These are phyloP conservation scores for Phytopythium vexans DNA, from an alignment of 352 stramenopile species.

Conservation along the genomic window DNA sequence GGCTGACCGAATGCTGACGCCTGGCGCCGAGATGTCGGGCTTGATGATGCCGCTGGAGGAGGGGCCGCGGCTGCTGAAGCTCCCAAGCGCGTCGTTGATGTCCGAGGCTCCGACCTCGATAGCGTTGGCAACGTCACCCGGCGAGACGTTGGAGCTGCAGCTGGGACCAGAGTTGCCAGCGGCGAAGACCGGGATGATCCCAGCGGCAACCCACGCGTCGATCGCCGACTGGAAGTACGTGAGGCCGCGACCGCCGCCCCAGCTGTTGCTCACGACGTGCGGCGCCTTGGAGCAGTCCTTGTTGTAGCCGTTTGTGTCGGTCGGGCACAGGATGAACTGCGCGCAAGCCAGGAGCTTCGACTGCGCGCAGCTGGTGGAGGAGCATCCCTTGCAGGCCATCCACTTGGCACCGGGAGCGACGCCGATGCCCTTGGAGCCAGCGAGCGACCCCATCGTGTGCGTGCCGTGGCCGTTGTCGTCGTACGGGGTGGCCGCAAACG, in stretches of 20 bases:
- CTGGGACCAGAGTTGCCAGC: slow-evolving; percentile 36
- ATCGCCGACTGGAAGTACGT: slow-evolving; percentile 30
- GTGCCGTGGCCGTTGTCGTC: slow-evolving; percentile 49
- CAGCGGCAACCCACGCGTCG: slow-evolving; percentile 40
- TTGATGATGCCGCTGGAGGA: slow-evolving; percentile 31
- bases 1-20: slow-evolving; percentile 31
- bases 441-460: slow-evolving; percentile 50
- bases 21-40: slow-evolving; percentile 39
- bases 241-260: slow-evolving; percentile 28
- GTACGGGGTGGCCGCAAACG: slow-evolving; percentile 25
- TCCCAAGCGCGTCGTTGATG: slow-evolving; percentile 23
- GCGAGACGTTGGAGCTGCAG: slow-evolving; percentile 28
- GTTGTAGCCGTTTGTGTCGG: slow-evolving; percentile 45
- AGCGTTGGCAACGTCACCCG: slow-evolving; percentile 29
- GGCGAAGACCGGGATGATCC: slow-evolving; percentile 55
- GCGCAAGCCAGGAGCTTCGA: slow-evolving; percentile 16
- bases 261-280: slow-evolving; percentile 60
- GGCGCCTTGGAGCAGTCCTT: slow-evolving; percentile 40
- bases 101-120: slow-evolving; percentile 39
- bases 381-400: slow-evolving; percentile 52
- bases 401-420: slow-evolving; percentile 43
- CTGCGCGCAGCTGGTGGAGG: slow-evolving; percentile 12
- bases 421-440: slow-evolving; percentile 27
- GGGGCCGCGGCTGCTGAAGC: slow-evolving; percentile 41
- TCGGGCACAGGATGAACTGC: slow-evolving; percentile 59